phyloP scores from a whole-genome alignment of 106 monocot species.

The Dendrobium officinale region DNA sequence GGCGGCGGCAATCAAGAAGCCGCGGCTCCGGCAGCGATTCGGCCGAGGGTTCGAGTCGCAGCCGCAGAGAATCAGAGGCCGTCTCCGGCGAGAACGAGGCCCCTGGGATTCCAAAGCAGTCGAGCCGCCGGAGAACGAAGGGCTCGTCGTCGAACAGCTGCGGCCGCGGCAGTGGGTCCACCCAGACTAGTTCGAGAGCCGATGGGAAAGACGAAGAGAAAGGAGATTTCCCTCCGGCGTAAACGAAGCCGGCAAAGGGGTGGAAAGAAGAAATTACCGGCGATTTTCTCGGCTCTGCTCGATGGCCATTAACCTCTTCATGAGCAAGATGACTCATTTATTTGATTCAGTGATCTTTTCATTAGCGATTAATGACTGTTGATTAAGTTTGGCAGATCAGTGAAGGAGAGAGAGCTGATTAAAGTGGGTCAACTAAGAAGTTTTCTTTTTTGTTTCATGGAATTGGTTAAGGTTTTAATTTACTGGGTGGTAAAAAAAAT shows the following conservation, averaged over 20 bases:
- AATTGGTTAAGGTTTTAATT: too few species aligned
- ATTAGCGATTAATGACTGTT: too few species aligned
- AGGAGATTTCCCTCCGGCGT: not conserved
- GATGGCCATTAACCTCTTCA: too few species aligned
- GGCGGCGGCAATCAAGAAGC: not conserved
- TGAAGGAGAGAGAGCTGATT: too few species aligned
- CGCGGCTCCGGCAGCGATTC: not conserved
- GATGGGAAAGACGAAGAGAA: not conserved
- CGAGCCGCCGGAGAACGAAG: not conserved
- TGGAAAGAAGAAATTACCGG: not conserved
- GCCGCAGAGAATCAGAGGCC: not conserved
- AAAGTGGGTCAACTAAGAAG: too few species aligned
- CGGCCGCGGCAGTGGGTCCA: not conserved
- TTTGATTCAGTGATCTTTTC: too few species aligned
- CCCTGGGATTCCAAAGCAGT: not conserved
- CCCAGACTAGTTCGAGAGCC: not conserved
- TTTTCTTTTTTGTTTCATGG: too few species aligned
- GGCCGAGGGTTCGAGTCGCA: not conserved
- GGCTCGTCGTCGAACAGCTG: not conserved
- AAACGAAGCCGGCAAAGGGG: not conserved
- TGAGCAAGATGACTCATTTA: too few species aligned
- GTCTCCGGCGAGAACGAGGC: not conserved
- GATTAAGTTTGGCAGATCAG: too few species aligned
- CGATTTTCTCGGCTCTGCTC: too few species aligned
- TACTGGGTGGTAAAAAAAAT: too few species aligned